phyloP scores from a whole-genome alignment of 2,329 filamentous ascomycete species.

The Aspergillus fijiensis region DNA sequence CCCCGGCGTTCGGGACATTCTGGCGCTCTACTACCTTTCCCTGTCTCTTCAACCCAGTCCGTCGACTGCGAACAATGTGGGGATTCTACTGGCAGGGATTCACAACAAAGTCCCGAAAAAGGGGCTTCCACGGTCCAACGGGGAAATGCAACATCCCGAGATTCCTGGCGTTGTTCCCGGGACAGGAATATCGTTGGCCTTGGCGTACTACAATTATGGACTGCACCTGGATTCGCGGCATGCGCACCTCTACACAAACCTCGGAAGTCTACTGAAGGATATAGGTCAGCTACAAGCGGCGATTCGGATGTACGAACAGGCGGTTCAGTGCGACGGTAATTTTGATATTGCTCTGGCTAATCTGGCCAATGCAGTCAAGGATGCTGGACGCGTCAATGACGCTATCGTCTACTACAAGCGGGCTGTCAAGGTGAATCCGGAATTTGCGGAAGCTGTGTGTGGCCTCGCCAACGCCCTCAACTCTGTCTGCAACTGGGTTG shows the following conservation, averaged over 20 bases:
- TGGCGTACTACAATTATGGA: conserved; percentile 95
- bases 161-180: conserved; percentile 81
- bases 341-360: conserved; percentile 98
- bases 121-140: conserved; percentile 31
- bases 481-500: conserved; percentile 92
- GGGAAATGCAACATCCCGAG: conserved; percentile 45
- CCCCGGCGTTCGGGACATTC: conserved; percentile 82
- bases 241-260: conserved; percentile 93
- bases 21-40: conserved; percentile 93
- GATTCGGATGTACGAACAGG: conserved; percentile 95
- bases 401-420: conserved; percentile 89
- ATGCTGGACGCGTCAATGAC: conserved; percentile 87
- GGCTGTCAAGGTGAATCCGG: conserved; percentile 86
- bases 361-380: conserved; percentile 94
- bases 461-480: conserved; percentile 92
- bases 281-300: conserved; percentile 89
- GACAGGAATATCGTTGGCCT: conserved; percentile 80
- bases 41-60: conserved; percentile 92
- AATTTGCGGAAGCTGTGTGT: conserved; percentile 96
- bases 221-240: conserved; percentile 82
- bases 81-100: conserved; percentile 91
- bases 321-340: conserved; percentile 84
- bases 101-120: conserved; percentile 64
- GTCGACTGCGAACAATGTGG: conserved; percentile 97
- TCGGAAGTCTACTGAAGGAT: conserved; percentile 92